Base-by-base conservation (phyloP, 257 asterid genomes). In the Leptodermis oblonga region DNA sequence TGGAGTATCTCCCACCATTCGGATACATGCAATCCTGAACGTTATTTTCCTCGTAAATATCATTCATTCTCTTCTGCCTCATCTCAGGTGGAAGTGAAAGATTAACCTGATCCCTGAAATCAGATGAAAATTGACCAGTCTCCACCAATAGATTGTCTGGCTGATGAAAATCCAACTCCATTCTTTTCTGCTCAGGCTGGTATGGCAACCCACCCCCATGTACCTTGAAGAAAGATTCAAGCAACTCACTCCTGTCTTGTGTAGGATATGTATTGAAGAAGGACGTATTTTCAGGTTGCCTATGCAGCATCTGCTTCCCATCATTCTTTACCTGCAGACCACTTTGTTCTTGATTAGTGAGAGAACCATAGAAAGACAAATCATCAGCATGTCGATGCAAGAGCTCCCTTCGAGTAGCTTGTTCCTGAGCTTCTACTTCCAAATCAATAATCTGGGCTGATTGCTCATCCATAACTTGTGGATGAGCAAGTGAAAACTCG, bases 51-150 rank as follows among this genome's bases (percentile, higher is more conserved):
- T 72, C 30, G 65, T 81, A 84, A 46, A 84, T 68, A 79, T 86
- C 91, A 73, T 82, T 76, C 72, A 77, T 63, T 77, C 89, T 85
- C 82, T 88, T 90, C 76, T 79, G 96, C 82, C 88, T 83, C 61
- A 61, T 56, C 72, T 82, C 91, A 62, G 80, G 61, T 18, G 86
- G 84, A 75, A 73, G 79, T 14, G 86, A 66, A 68, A 80, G 82
- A 76, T 86, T 83, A 76, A 78, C 73, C 62, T 80, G 90, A 61
- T 83, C 94, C 80, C 77, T 82, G 58, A 83, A 80, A 65, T 76
- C 85, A 74, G 81, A 80, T 48, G 92, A 63, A 79, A 78, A 84
- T 59, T 86, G 92, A 70, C 86, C 76, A 28, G 79, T 76, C 67
- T 83, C 92, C 78, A 84, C 67, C 75, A 78, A 79, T 48, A 83